Percentiles rank a stretch among this genome's conserved stretches.
These are phyloP conservation scores for Xylaria bambusicola DNA, from an alignment of 495 filamentous ascomycete genomes.

Conservation along the genomic window DNA sequence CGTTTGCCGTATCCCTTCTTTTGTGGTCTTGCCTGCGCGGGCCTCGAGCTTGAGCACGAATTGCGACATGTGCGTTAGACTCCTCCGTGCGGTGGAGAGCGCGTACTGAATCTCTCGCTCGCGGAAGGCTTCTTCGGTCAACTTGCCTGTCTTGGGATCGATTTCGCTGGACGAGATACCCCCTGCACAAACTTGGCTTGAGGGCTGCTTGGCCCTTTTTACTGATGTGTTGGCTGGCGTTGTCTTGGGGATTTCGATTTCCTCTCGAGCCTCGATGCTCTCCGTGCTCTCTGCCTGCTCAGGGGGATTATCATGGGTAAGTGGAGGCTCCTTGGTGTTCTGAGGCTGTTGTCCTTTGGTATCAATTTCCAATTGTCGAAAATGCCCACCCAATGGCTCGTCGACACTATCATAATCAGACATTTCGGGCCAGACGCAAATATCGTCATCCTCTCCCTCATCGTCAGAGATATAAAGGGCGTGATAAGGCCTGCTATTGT, in stretches of 20 bases:
- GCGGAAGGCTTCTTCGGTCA: slow-evolving; percentile 19
- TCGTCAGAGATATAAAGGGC: slow-evolving; percentile 23
- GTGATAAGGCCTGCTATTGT: slow-evolving; percentile 23
- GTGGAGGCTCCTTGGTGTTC: neutral
- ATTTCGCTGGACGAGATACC: neutral
- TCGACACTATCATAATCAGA: slow-evolving; percentile 18
- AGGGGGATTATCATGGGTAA: neutral
- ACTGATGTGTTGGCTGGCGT: no score
- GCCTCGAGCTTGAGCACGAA: slow-evolving; percentile 31
- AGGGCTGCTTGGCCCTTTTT: neutral
- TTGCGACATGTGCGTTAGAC: slow-evolving; percentile 29
- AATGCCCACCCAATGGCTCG: neutral
- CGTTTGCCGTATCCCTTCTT: slow-evolving; percentile 29
- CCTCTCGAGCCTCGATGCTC: neutral
- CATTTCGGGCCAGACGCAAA: slow-evolving; percentile 21
- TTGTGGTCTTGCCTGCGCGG: slow-evolving; percentile 29
- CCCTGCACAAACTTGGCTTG: neutral
- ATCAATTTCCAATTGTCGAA: neutral
- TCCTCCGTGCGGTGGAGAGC: slow-evolving; percentile 20
- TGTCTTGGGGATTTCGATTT: neutral
- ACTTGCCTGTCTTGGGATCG: slow-evolving; percentile 2
- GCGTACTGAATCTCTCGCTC: slow-evolving; percentile 22
- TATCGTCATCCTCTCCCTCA: slow-evolving; percentile 24
- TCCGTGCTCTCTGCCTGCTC: neutral
- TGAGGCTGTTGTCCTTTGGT: neutral